These are phyloP conservation scores for Fusarium hainanense DNA, from an alignment of 2,329 filamentous ascomycete genomes.

Conservation along the genomic window DNA sequence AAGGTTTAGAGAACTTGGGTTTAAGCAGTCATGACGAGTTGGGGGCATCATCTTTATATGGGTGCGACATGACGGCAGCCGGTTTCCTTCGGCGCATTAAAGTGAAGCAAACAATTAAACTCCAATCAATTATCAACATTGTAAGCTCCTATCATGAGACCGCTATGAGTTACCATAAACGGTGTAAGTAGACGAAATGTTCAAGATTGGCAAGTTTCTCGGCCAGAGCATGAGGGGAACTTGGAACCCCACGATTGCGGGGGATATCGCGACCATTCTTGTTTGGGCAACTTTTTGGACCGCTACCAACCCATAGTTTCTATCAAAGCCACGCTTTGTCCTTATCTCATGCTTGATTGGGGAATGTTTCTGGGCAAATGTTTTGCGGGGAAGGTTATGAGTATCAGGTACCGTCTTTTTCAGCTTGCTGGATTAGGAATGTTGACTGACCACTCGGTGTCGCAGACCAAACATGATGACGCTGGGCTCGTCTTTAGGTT, in stretches of 20 bases:
- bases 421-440: slow-evolving; percentile 17
- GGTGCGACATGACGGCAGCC: not conserved
- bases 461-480: not conserved
- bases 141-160: not conserved
- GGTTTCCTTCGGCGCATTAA: not conserved
- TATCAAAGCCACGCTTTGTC: not conserved
- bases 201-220: slow-evolving; percentile 29
- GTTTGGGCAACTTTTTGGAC: slow-evolving; percentile 35
- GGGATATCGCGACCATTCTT: slow-evolving; percentile 18
- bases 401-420: not conserved
- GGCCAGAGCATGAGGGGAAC: slow-evolving; percentile 18
- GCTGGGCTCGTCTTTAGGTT: not conserved
- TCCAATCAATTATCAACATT: not conserved
- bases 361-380: slow-evolving; percentile 18
- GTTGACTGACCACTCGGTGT: slow-evolving; percentile 10
- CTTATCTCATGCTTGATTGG: slow-evolving; percentile 29
- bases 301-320: slow-evolving; percentile 6
- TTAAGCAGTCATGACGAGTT: not conserved
- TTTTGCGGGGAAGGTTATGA: not conserved
- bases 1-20: not conserved
- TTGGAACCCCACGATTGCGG: slow-evolving; percentile 14
- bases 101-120: not conserved
- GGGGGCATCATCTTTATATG: slow-evolving; percentile 23
- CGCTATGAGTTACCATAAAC: not conserved
- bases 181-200: not conserved